Evolutionary conservation across 768 basidiomycete species (phyloP), one percentile per base, ranked within the genome.

Genomic region (Lactifluus piperatus): DNA sequence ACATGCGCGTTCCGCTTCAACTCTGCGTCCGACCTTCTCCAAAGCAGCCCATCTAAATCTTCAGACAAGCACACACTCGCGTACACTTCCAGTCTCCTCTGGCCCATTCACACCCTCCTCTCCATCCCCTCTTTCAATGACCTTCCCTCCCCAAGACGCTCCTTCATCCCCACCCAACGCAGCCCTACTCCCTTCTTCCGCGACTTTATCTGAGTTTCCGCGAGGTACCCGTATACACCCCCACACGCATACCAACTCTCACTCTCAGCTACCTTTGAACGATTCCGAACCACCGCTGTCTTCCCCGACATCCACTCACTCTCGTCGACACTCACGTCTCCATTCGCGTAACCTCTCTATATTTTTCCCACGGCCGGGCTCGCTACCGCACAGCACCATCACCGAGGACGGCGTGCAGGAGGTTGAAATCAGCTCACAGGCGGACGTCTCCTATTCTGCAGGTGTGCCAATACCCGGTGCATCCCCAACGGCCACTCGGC

Each of bases 261-360:
- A 62, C 39, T 66, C 58, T 43, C 66, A 55, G 39, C 36, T 51
- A 5, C 39, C 62, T 0, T 34, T 27, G 45, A 57, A 50, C 22
- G 43, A 36, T 46, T 22, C 50, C 29, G 64, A 65, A 29, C 51
- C 59, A 41, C 44, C 44, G 16, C 29, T 59, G 8, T 63, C 69
- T 0, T 51, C 71, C 54, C 30, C 75, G 56, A 56, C 68, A 54
- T 66, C 63, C 56, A 69, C 60, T 39, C 69, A 75, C 44, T 46
- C 67, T 9, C 69, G 77, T 46, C 65, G 77, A 45, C 91, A 93
- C 70, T 72, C 81, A 4, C 80, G 91, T 2, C 75, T 95, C 18
- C 93, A 97, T 68, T 94, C 93, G 0, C 83, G 93, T 47, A 97
- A 97, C 67, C 75, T 97, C 3, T 94, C 92, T 1, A 77, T 95